phyloP scores from a whole-genome alignment of 2,329 filamentous ascomycete genomes.

The Sporothrix brunneoviolacea region DNA sequence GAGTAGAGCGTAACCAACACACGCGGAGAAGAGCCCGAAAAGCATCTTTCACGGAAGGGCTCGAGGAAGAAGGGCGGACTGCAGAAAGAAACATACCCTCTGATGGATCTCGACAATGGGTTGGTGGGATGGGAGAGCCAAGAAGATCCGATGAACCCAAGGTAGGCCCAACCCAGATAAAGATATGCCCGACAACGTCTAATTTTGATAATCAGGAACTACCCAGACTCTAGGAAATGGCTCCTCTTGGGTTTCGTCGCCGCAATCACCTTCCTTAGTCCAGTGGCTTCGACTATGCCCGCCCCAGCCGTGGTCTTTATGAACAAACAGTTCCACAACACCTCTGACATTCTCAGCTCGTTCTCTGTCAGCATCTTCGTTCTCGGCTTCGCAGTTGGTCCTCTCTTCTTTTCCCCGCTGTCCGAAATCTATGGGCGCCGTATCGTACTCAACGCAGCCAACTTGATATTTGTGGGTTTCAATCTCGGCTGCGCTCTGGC shows the following conservation, averaged over 20 bases:
- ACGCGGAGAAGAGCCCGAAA: background rate
- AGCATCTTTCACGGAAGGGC: background rate
- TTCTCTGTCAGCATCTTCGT: slow-evolving; percentile 57
- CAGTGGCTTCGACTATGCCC: background rate
- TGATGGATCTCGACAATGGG: background rate
- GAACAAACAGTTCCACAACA: slow-evolving; percentile 33
- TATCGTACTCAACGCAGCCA: slow-evolving; percentile 70
- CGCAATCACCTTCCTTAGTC: background rate
- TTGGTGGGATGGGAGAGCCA: background rate
- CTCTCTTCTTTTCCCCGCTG: slow-evolving; percentile 5
- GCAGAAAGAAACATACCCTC: background rate
- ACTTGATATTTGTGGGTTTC: slow-evolving; percentile 55
- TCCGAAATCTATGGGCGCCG: slow-evolving; percentile 10
- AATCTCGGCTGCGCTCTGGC: slow-evolving; percentile 56
- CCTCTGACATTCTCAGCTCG: slow-evolving; percentile 35
- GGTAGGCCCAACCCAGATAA: background rate
- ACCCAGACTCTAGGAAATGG: background rate
- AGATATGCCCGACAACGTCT: background rate
- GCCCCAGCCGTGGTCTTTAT: background rate
- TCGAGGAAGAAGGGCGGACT: background rate
- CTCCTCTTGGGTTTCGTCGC: background rate
- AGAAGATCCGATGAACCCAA: background rate
- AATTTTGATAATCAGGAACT: background rate
- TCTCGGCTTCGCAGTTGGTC: slow-evolving; percentile 24
- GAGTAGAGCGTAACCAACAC: background rate